Base-by-base conservation (phyloP, 2,329 filamentous ascomycete genomes). In the Salinomyces thailandicus region DNA sequence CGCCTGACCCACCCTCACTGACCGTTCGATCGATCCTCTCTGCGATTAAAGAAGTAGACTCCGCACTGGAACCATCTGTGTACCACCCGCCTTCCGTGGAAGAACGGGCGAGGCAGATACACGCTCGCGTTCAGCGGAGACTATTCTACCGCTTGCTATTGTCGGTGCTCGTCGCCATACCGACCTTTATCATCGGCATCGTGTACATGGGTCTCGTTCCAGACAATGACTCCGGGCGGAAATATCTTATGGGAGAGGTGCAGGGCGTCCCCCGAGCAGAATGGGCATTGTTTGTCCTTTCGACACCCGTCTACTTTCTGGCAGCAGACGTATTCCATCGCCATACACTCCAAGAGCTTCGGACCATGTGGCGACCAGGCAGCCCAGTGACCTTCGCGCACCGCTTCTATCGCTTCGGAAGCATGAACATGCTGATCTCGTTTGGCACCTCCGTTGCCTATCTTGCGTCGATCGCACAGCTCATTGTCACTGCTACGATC, bases 401-500 rank as follows among this genome's bases (percentile, higher is more conserved):
- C 48, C 71, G 87, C 11, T 87, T 95, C 53, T 85, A 86, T 58
- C 78, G 82, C n/a, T 95, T 95, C 52, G 87, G 87, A 6, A 94
- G 86, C 64, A 95, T 95, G 87, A 93, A 93, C 55, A 81, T 93
- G 65, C 72, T 95, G 41, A 87, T 95, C 61, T 91, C 82, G 5
- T 70, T 93, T 2, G 87, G 86, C 5, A 93, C 87, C 0, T 81
- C 77, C 2, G 85, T 95, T 42, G 87, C 87, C 1, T 94, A 93
- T 57, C 66, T 93, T 43, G 79, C 85, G 0, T 93, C 85, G 0
- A 64, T 93, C 16, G 80, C 77, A 12, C 78, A 93, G 45, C 71
- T 95, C 35, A 73, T 77, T 5, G 73, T 78, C 3, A n/a, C 22
- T 26, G 72, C 68, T 4, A 67, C 66, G 3, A 52, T 60, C 13